Evolutionary conservation across 225 moss, liverwort and hornwort genomes (phyloP).

Genomic region (Takakia lepidozioides): DNA sequence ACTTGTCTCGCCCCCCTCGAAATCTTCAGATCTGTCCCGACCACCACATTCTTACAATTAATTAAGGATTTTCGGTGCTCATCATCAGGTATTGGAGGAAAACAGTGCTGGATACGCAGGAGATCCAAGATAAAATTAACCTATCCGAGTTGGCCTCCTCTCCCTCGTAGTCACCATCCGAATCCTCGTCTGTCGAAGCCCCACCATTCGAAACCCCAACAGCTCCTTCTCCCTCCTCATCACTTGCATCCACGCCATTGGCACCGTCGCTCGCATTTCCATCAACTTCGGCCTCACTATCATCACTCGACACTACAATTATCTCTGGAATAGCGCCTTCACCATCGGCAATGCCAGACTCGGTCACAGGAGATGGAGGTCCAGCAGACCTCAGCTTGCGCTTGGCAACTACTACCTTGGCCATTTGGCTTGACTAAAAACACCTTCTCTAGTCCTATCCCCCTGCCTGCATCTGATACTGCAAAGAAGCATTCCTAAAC

Average conservation of each 20-base stretch:
- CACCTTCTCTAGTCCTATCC: conserved; percentile 3
- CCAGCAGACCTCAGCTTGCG: conserved; percentile 62
- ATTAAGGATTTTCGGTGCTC: no score
- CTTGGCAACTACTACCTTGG: conserved; percentile 37
- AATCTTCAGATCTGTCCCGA: conserved; percentile 11
- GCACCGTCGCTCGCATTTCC: conserved; percentile 5
- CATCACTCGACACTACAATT: conserved; percentile 34
- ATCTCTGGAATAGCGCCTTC: conserved; percentile 40
- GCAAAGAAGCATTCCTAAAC: not conserved
- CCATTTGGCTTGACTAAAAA: no score
- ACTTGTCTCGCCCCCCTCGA: conserved; percentile 28
- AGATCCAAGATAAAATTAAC: conserved; percentile 24
- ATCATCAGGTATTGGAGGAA: no score
- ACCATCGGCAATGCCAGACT: conserved; percentile 18
- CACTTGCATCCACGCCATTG: not conserved
- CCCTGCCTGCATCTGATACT: conserved; percentile 5
- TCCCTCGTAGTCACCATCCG: conserved; percentile 29
- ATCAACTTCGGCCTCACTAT: conserved; percentile 26
- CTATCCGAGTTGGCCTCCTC: conserved; percentile 30
- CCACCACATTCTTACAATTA: conserved; percentile 6
- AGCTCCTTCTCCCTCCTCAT: conserved; percentile 6
- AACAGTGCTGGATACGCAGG: no score
- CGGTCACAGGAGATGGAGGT: conserved; percentile 27
- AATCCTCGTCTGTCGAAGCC: conserved; percentile 12
- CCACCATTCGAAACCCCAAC: conserved; percentile 7